Conservation (phyloP, 306 rosid genomes). For the Trifolium subterraneum region DNA sequence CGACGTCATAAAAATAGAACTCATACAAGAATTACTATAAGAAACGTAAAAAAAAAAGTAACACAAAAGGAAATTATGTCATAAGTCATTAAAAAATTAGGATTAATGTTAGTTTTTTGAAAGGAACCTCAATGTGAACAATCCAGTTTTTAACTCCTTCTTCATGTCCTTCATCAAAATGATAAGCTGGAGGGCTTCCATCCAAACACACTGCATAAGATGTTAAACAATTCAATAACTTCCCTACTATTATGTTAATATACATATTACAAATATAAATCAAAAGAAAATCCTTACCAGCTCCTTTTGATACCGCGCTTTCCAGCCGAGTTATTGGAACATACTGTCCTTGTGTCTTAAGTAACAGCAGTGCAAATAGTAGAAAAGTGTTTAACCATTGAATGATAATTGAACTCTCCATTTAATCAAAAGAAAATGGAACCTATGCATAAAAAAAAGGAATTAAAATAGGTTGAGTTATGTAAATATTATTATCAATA, state of each 20-base stretch:
- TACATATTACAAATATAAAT: background rate
- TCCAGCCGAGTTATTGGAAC: conserved; percentile 67
- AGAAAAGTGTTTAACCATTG: conserved; percentile 54
- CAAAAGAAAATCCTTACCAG: conserved; percentile 61
- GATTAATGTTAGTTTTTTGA: background rate
- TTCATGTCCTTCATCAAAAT: conserved; percentile 68
- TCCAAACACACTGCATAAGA: conserved; percentile 82
- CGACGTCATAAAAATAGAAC: background rate
- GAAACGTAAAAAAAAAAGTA: background rate
- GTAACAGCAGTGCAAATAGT: conserved; percentile 45
- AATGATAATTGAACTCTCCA: conserved; percentile 53
- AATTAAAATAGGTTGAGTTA: background rate
- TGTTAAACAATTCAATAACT: conserved; percentile 35
- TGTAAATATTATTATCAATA: background rate
- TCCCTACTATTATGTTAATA: conserved; percentile 6
- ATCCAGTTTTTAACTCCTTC: conserved; percentile 82
- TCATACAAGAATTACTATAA: too few relatives aligned
- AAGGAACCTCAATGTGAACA: conserved; percentile 76
- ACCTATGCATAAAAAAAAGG: conserved; percentile 29
- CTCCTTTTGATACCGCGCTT: conserved; percentile 78
- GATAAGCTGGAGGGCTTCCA: conserved; percentile 97
- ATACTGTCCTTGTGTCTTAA: conserved; percentile 53
- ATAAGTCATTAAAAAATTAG: background rate
- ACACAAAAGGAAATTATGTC: background rate
- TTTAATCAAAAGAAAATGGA: conserved; percentile 40